Conservation (phyloP, 352 stramenopile genomes). For the Peronospora destructor region DNA sequence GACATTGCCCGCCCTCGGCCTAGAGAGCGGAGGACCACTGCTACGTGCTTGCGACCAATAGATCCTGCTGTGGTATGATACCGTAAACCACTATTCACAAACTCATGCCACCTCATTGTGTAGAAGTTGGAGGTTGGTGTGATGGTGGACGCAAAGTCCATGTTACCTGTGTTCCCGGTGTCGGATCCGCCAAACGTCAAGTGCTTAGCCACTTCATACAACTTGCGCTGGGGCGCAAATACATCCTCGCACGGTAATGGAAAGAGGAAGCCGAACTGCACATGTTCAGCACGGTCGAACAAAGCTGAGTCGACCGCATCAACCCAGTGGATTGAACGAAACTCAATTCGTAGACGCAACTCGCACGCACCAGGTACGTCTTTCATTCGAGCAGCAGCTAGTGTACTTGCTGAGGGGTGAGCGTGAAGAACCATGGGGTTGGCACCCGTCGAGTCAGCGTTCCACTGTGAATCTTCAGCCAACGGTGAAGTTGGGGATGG, state of each 20-base stretch:
- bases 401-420: slow-evolving; percentile 5
- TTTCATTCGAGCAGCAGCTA: slow-evolving; percentile 44
- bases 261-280: slow-evolving; percentile 72
- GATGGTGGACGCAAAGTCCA: slow-evolving; percentile 40
- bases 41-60: slow-evolving; percentile 56
- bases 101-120: slow-evolving; percentile 60
- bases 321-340: slow-evolving; percentile 65
- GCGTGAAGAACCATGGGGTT: slow-evolving; percentile 39
- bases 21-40: slow-evolving; percentile 43
- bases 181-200: slow-evolving; percentile 49
- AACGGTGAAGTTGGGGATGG: slow-evolving; percentile 8
- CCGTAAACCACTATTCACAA: slow-evolving; percentile 55
- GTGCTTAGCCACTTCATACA: slow-evolving; percentile 67
- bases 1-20: slow-evolving; percentile 23
- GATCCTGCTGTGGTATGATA: slow-evolving; percentile 52
- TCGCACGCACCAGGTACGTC: slow-evolving; percentile 53
- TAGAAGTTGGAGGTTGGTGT: slow-evolving; percentile 71
- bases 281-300: slow-evolving; percentile 58
- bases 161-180: slow-evolving; percentile 11
- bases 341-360: slow-evolving; percentile 58
- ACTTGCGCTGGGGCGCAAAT: slow-evolving; percentile 68
- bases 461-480: slow-evolving; percentile 29
- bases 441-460: slow-evolving; percentile 36
- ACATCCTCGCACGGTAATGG: slow-evolving; percentile 76
- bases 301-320: slow-evolving; percentile 47